phyloP scores from a whole-genome alignment of 768 basidiomycete species.

The Russula sp. region DNA sequence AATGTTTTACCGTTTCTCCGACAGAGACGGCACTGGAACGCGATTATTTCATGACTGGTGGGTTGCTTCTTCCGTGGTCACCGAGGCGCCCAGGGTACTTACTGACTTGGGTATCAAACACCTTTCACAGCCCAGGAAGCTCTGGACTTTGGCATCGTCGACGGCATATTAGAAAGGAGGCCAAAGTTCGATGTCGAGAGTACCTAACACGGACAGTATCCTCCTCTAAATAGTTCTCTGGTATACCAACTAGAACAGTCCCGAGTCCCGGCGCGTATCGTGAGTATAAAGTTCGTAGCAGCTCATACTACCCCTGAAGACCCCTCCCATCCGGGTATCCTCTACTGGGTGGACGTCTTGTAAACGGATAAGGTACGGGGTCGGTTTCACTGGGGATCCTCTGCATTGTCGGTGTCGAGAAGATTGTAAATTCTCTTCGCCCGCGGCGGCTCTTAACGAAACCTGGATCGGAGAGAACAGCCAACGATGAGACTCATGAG shows the following conservation, averaged over 20 bases:
- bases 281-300: background rate
- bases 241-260: background rate
- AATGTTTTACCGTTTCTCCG: slow-evolving; percentile 23
- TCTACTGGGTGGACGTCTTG: background rate
- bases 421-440: background rate
- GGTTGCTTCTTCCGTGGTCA: slow-evolving; percentile 25
- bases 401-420: background rate
- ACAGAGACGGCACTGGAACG: slow-evolving; percentile 85
- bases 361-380: background rate
- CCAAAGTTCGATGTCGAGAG: slow-evolving; percentile 43
- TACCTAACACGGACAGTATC: slow-evolving; percentile 7
- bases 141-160: slow-evolving; percentile 86
- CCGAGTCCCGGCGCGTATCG: background rate
- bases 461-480: background rate
- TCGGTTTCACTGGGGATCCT: background rate
- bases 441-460: slow-evolving; percentile 4
- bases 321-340: background rate
- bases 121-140: slow-evolving; percentile 69
- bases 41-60: slow-evolving; percentile 94
- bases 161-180: slow-evolving; percentile 80
- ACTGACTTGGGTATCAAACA: slow-evolving; percentile 23
- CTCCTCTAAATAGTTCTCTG: background rate
- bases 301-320: background rate
- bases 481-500: background rate
- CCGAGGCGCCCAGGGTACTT: slow-evolving; percentile 11